Evolutionary conservation across 2,329 filamentous ascomycete species (phyloP).

Genomic region (Akanthomyces lecanii): DNA sequence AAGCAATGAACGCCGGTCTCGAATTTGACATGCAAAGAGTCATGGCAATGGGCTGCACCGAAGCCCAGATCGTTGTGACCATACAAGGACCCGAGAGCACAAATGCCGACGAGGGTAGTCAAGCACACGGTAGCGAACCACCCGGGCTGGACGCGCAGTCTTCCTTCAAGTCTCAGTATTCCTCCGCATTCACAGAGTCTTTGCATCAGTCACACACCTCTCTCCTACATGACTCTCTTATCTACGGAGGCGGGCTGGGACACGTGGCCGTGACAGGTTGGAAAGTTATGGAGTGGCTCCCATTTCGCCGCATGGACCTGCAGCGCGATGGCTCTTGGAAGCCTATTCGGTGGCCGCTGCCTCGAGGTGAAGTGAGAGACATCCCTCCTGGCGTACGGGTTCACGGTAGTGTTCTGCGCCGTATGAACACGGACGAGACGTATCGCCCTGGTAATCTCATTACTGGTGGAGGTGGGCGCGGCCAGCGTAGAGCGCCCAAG

Average conservation of each 20-base stretch:
- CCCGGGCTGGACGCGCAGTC: not conserved
- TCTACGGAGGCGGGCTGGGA: slow-evolving; percentile 57
- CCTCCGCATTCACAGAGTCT: slow-evolving; percentile 31
- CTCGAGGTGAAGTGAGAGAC: slow-evolving; percentile 72
- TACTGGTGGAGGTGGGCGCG: slow-evolving; percentile 71
- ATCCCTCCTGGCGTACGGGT: slow-evolving; percentile 66
- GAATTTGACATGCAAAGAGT: slow-evolving; percentile 67
- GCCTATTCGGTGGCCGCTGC: slow-evolving; percentile 75
- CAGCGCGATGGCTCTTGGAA: slow-evolving; percentile 70
- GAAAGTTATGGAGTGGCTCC: slow-evolving; percentile 78
- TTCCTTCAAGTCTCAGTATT: slow-evolving; percentile 36
- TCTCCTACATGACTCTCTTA: slow-evolving; percentile 66
- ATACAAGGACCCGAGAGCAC: not conserved
- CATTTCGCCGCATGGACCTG: slow-evolving; percentile 77
- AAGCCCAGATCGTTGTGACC: slow-evolving; percentile 18
- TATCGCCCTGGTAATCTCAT: slow-evolving; percentile 80
- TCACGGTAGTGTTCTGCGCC: slow-evolving; percentile 68
- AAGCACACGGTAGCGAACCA: not conserved
- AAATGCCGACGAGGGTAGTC: not conserved
- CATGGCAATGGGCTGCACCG: slow-evolving; percentile 59
- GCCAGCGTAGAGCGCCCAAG: slow-evolving; percentile 56
- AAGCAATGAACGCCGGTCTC: slow-evolving; percentile 59
- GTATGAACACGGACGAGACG: slow-evolving; percentile 58
- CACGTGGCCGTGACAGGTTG: slow-evolving; percentile 57
- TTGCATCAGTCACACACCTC: slow-evolving; percentile 45